Evolutionary conservation across 805 yeast genomes (phyloP), one percentile per base, ranked within the genome.

Genomic region (Candida sithepensis): DNA sequence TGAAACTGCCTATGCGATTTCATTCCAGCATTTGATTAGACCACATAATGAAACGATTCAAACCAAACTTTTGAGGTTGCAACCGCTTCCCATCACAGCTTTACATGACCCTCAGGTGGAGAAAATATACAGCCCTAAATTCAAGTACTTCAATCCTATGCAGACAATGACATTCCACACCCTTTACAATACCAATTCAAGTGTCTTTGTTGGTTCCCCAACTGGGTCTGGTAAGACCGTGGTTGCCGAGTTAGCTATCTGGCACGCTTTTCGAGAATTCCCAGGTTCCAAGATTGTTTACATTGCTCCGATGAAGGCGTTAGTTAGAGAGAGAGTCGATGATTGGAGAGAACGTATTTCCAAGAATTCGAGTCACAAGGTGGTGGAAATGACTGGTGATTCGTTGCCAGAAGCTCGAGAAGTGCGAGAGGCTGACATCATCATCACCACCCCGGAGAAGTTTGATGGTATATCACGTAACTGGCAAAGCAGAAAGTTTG

Each of bases 161-260:
- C 99, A 94, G 68, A 92, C 98, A 0, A 92, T 92, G 98, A 79
- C 85, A 0, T 94, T 94, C 69, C 96, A 91, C 61, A 79, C 96
- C 0, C 68, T 94, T 41, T 94, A 91, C 68, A 82, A 94, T 64
- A 70, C 85, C 1, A 79, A 85, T 52, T 77, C 85, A 1, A 87
- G 86, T 63, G 91, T 85, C 0, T 87, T 94, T 65, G 88, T 94
- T 40, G 99, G 99, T 9, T 90, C 98, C 0, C 99, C 99, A 2
- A 94, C 99, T 2, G 99, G 99, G 21, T 92, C 97, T 0, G 99
- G 99, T 56, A 94, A 94, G 66, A 94, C 99, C 0, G 85, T 94
- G 30, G 98, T 95, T 24, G 96, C 98, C 0, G 99, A 94, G 62
- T 68, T 94, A 47, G 98, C 98, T 0, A 88, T 94, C 14, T 94